These are phyloP conservation scores for Pichia sp. DNA, from an alignment of 1,139 yeast genomes.

Conservation along the genomic window DNA sequence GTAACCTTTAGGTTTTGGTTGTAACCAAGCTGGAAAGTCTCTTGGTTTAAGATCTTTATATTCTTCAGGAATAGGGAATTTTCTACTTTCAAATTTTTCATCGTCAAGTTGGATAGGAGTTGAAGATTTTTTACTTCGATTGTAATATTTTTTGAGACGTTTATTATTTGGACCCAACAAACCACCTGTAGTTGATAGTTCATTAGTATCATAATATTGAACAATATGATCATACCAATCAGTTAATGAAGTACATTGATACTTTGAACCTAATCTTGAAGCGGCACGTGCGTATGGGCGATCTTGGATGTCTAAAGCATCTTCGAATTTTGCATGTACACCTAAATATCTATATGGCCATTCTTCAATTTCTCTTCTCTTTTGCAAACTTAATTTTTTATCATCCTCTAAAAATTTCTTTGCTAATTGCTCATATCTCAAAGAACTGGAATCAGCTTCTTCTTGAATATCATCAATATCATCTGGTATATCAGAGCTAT, in stretches of 20 bases:
- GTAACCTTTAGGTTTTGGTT: slow-evolving; percentile 72
- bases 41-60: slow-evolving; percentile 36
- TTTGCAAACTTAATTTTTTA: slow-evolving; percentile 34
- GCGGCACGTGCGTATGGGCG: slow-evolving; percentile 80
- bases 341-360: slow-evolving; percentile 85
- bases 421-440: slow-evolving; percentile 54
- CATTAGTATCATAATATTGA: slow-evolving; percentile 50
- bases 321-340: slow-evolving; percentile 68
- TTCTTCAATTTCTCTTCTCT: slow-evolving; percentile 51
- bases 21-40: slow-evolving; percentile 69
- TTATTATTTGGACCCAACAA: slow-evolving; percentile 13
- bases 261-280: slow-evolving; percentile 67
- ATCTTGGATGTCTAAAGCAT: slow-evolving; percentile 72
- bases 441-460: slow-evolving; percentile 10
- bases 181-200: slow-evolving; percentile 10
- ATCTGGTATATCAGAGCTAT: slow-evolving; percentile 5
- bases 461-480: slow-evolving; percentile 2
- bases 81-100: slow-evolving; percentile 22
- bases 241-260: slow-evolving; percentile 61
- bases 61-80: slow-evolving; percentile 43
- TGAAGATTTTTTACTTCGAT: slow-evolving; percentile 15
- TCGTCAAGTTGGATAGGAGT: slow-evolving; percentile 19
- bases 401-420: slow-evolving; percentile 45
- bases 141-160: slow-evolving; percentile 17
- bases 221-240: slow-evolving; percentile 66